These are phyloP conservation scores for Pyrenopolyporus hunteri DNA, from an alignment of 495 filamentous ascomycete genomes.

Conservation along the genomic window DNA sequence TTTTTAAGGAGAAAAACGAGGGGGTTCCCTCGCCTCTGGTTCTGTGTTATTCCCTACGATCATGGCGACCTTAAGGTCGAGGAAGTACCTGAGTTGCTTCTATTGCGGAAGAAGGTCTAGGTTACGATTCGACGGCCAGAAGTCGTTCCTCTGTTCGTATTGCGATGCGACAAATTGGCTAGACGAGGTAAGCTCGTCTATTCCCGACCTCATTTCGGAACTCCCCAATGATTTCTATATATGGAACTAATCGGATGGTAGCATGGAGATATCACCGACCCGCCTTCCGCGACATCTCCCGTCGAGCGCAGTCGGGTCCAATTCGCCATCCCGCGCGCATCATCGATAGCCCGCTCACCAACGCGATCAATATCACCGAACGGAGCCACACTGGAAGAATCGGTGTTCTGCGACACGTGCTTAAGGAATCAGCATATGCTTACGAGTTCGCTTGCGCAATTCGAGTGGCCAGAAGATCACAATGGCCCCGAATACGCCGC, in stretches of 20 bases:
- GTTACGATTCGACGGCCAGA: conserved; percentile 55
- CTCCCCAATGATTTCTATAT: neutral
- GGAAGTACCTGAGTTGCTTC: conserved; percentile 67
- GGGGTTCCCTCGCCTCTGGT: no score
- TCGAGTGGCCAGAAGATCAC: conserved; percentile 72
- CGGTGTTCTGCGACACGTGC: conserved; percentile 78
- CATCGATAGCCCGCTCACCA: conserved; percentile 38
- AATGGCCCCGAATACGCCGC: conserved; percentile 65
- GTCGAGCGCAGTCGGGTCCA: conserved; percentile 44
- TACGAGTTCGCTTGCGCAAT: conserved; percentile 66
- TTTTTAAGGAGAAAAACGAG: no score
- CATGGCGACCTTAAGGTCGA: conserved; percentile 47
- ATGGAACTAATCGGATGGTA: conserved; percentile 42
- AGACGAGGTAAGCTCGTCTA: conserved; percentile 59
- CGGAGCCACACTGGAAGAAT: conserved; percentile 32
- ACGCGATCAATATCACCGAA: conserved; percentile 36
- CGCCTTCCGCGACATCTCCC: conserved; percentile 63
- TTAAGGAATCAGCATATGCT: conserved; percentile 82
- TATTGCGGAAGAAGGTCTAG: conserved; percentile 72
- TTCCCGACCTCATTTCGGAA: neutral
- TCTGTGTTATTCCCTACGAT: no score
- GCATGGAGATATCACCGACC: conserved; percentile 87
- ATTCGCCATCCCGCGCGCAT: conserved; percentile 48
- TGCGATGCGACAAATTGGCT: conserved; percentile 86
- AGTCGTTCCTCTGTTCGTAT: conserved; percentile 69